A percentile compares a stretch with the other conserved stretches of the same genome.
phyloP scores from a whole-genome alignment of 129 eudicot genomes.

The Rutidosis leptorrhynchoides region DNA sequence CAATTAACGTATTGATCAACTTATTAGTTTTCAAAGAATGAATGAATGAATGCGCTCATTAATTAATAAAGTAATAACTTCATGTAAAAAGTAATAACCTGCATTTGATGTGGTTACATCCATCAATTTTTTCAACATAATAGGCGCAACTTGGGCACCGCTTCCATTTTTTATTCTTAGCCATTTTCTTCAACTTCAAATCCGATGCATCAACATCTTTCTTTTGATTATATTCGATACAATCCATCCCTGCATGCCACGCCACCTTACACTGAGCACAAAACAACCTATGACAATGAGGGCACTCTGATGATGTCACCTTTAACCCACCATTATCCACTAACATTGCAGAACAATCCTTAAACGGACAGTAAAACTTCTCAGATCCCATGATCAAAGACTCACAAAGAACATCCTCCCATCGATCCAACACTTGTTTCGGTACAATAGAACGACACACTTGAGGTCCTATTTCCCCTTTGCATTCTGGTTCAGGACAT shows the following conservation, averaged over 20 bases:
- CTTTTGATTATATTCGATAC: conserved; percentile 37
- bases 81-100: conserved; percentile 18
- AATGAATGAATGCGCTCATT: neutral
- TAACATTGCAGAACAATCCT: conserved; percentile 50
- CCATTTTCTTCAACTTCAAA: too few species aligned
- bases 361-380: conserved; percentile 54
- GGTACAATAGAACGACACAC: conserved; percentile 27
- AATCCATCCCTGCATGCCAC: conserved; percentile 48
- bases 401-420: conserved; percentile 43
- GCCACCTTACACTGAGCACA: conserved; percentile 51
- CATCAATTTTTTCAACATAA: conserved; percentile 45
- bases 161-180: conserved; percentile 44
- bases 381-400: conserved; percentile 30
- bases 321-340: conserved; percentile 29
- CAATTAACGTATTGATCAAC: neutral
- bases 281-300: conserved; percentile 45
- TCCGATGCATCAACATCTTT: conserved; percentile 31
- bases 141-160: conserved; percentile 46
- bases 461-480: conserved; percentile 22
- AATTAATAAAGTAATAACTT: neutral
- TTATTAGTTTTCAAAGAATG: neutral
- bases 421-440: conserved; percentile 35
- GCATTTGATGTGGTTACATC: conserved; percentile 57
- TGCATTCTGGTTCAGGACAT: conserved; percentile 41
- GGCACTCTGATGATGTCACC: conserved; percentile 47